Percentiles rank a stretch among this genome's conserved stretches.
Evolutionary conservation across 805 yeast species (phyloP).

Genomic region (Candida coquimbonensis): DNA sequence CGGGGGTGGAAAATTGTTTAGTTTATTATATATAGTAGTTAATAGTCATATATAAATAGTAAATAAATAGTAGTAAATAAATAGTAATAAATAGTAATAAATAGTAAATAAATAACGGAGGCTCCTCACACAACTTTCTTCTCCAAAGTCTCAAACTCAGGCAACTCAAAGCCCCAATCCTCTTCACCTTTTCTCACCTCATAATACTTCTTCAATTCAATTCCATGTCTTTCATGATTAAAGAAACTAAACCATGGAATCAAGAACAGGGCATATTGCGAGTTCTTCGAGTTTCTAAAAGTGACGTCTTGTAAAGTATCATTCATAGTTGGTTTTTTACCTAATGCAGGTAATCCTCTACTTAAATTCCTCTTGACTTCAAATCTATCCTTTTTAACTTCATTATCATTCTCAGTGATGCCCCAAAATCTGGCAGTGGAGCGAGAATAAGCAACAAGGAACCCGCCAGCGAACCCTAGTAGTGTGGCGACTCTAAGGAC

Average conservation of each 20-base stretch:
- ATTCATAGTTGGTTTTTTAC: slow-evolving; percentile 48
- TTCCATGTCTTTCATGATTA: slow-evolving; percentile 77
- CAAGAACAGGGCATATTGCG: slow-evolving; percentile 50
- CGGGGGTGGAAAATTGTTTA: not conserved
- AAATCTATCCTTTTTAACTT: slow-evolving; percentile 64
- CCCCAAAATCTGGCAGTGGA: slow-evolving; percentile 76
- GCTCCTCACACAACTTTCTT: slow-evolving; percentile 9
- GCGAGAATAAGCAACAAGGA: slow-evolving; percentile 58
- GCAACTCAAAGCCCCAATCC: slow-evolving; percentile 19
- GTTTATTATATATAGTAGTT: not conserved
- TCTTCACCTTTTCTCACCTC: slow-evolving; percentile 22
- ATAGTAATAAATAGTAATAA: not conserved
- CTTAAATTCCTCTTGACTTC: slow-evolving; percentile 64
- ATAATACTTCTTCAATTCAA: slow-evolving; percentile 49
- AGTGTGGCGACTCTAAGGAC: slow-evolving; percentile 52
- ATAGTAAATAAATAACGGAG: no score
- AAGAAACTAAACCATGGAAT: slow-evolving; percentile 82
- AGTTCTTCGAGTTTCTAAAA: slow-evolving; percentile 69
- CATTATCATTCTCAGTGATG: slow-evolving; percentile 61
- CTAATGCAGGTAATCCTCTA: slow-evolving; percentile 61
- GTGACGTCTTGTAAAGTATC: slow-evolving; percentile 70
- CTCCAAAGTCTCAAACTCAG: slow-evolving; percentile 16
- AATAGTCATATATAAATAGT: not conserved
- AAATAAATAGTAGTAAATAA: not conserved
- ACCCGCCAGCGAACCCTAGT: slow-evolving; percentile 69